Evolutionary conservation across 371 early-diverging fungal species (phyloP), one percentile per base, ranked within the genome.

Genomic region (Zychaea mexicana): DNA sequence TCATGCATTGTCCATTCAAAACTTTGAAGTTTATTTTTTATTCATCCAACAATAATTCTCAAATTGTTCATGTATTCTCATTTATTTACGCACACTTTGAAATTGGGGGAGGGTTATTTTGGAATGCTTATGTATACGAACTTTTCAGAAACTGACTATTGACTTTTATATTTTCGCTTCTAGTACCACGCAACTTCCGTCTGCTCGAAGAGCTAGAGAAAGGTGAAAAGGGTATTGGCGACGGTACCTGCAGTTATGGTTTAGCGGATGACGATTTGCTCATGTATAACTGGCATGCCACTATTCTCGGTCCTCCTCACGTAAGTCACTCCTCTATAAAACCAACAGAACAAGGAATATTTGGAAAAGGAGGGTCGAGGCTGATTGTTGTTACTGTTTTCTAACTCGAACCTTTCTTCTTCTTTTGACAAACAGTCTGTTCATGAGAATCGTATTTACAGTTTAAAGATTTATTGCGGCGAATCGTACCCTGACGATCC

Each of bases 161-260:
- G 31, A n/a, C n/a, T 49, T 49, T 49, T 49, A n/a, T 19, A 8
- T 19, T 7, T 17, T 49, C n/a, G n/a, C n/a, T 12, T 49, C 7
- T 71, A 93, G 94, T 96, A 68, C 98, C 98, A 61, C 91, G 98
- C 66, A 98, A 96, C 81, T 98, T 98, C 77, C 90, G 93, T 67
- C 89, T 98, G 62, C 83, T 98, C 49, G 97, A 96, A 74, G 98
- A 98, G 78, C 89, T 98, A 45, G 98, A 98, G 77, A 94, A 94
- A 75, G 96, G 96, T 61, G 98, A 98, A 73, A 98, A 97, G 83
- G 97, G 95, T 31, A 88, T 93, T 73, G 96, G 97, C 57, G 97
- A 97, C 77, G 96, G 96, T 15, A 89, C 93, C 45, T 91, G 92
- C 79, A 92, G 92, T 73, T 98, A 97, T 77, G 98, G 98, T 39